Base-by-base conservation (phyloP, 1,284 basidiomycete genomes). In the Boletus sp. region DNA sequence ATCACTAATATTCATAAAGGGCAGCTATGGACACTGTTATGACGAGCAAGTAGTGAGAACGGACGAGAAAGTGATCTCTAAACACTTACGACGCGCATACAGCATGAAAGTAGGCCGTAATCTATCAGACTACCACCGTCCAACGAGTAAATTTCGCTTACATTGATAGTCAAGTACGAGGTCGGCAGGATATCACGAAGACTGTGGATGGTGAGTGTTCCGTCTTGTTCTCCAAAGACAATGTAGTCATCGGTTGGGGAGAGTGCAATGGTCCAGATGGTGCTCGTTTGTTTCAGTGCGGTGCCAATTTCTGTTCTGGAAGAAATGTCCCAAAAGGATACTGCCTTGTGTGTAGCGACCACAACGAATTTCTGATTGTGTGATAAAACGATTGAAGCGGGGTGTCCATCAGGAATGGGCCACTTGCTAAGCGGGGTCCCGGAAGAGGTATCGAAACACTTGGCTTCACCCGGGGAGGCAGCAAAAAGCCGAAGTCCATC, bases 301-400 rank as follows among this genome's bases (percentile, higher is more conserved):
- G 16, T 11, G 0, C 49, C 48, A 19, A 63, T 23, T 28, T 60
- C 14, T 0, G 33, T 6, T 3, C 40, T 21, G 1, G 48, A 51
- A 9, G 57, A 58, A 21, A 35, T 16, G 33, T 63, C 64, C 63
- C 64, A 65, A 51, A 65, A 62, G 6, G 51, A 58, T 4, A 65
- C 3, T 10, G 52, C 28, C 0, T 14, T 1, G 19, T 1, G 8
- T 4, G 33, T 11, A 3, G 6, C 6, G 13, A 44, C 21, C 6
- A 35, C 64, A 5, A 28, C 17, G 9, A 65, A 63, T 4, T 35
- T 57, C 31, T 55, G 48, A 4, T 52, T 52, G 25, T 1, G n/a
- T 2, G 56, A 13, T 25, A 57, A 16, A 1, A 17, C 33, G n/a
- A 64, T 21, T 9, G 51, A 56, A 23, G 21, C 3, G 16, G 17